Evolutionary conservation across 2,329 filamentous ascomycete species (phyloP).

Genomic region (Diaporthe batatas): DNA sequence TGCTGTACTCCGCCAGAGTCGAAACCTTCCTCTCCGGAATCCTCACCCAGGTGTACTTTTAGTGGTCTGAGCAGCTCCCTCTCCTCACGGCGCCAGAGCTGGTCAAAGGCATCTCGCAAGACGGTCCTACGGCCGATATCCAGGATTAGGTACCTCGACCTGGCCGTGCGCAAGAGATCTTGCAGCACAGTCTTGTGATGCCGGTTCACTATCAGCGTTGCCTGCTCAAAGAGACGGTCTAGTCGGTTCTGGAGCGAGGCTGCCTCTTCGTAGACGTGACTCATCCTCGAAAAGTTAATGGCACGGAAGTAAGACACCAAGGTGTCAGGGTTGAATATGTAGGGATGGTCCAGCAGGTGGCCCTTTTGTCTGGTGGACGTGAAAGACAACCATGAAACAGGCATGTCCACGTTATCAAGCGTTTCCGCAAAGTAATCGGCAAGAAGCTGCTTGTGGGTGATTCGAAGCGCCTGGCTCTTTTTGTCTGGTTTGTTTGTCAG

Average conservation of each 20-base stretch:
- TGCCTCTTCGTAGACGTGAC: constrained; percentile 79
- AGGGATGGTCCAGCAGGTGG: constrained; percentile 85
- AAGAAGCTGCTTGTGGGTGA: constrained; percentile 78
- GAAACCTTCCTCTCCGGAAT: constrained; percentile 86
- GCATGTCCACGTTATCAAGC: constrained; percentile 80
- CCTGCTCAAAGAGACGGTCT: constrained; percentile 66
- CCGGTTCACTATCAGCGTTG: constrained; percentile 67
- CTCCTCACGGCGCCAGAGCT: constrained; percentile 88
- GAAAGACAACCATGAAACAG: constrained; percentile 77
- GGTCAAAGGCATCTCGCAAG: constrained; percentile 82
- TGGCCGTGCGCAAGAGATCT: constrained; percentile 74
- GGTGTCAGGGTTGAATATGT: constrained; percentile 79
- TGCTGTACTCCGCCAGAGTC: constrained; percentile 97
- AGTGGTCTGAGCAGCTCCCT: constrained; percentile 86
- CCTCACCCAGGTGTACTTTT: constrained; percentile 88
- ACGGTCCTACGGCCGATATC: constrained; percentile 76
- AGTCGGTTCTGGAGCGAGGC: constrained; percentile 69
- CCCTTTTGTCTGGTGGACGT: constrained; percentile 71
- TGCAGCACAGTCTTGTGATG: constrained; percentile 73
- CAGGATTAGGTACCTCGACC: constrained; percentile 78
- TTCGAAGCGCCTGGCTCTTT: constrained; percentile 72
- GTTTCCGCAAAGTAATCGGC: constrained; percentile 82
- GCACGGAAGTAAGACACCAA: constrained; percentile 88
- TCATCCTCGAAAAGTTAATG: constrained; percentile 91
- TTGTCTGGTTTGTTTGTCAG: constrained; percentile 58